Percentiles rank a stretch among this genome's conserved stretches.
Evolutionary conservation across 108 stramenopile species (phyloP).

Genomic region (Skeletonema menzelii): DNA sequence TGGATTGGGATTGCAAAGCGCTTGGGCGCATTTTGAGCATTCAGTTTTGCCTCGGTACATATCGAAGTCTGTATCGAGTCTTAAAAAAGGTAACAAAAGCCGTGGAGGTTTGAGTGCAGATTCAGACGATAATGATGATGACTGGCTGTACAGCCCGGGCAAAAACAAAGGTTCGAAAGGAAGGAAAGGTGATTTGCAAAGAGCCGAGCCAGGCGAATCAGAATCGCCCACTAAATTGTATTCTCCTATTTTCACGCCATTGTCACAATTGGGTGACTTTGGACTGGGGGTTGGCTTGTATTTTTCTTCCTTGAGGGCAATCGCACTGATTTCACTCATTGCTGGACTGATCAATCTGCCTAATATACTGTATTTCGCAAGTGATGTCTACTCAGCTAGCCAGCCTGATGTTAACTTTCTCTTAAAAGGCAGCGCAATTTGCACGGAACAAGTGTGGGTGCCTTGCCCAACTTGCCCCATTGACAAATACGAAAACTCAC

Average conservation of each 20-base stretch:
- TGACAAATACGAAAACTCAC: slow-evolving; percentile 33
- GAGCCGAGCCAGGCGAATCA: slow-evolving; percentile 74
- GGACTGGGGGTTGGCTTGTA: slow-evolving; percentile 69
- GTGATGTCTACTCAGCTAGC: slow-evolving; percentile 51
- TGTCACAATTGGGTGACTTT: slow-evolving; percentile 57
- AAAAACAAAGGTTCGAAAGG: slow-evolving; percentile 19
- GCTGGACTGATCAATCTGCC: slow-evolving; percentile 74
- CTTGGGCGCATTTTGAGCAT: slow-evolving; percentile 92
- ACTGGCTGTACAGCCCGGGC: slow-evolving; percentile 53
- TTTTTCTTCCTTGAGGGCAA: slow-evolving; percentile 67
- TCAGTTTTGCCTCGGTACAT: slow-evolving; percentile 67
- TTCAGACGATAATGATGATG: slow-evolving; percentile 32
- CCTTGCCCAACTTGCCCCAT: slow-evolving; percentile 45
- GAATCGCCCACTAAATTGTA: slow-evolving; percentile 52
- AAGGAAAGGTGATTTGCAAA: slow-evolving; percentile 42
- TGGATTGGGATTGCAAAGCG: slow-evolving; percentile 48
- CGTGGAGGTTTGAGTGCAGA: slow-evolving; percentile 11
- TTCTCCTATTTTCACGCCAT: slow-evolving; percentile 57
- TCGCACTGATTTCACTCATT: slow-evolving; percentile 61
- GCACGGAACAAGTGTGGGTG: slow-evolving; percentile 64
- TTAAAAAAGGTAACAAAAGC: slow-evolving; percentile 9
- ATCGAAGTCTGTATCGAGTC: slow-evolving; percentile 1
- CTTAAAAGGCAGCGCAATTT: slow-evolving; percentile 64
- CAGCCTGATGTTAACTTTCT: slow-evolving; percentile 35
- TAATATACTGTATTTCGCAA: slow-evolving; percentile 62